phyloP scores from a whole-genome alignment of 306 rosid species.

The Citrullus amarus region DNA sequence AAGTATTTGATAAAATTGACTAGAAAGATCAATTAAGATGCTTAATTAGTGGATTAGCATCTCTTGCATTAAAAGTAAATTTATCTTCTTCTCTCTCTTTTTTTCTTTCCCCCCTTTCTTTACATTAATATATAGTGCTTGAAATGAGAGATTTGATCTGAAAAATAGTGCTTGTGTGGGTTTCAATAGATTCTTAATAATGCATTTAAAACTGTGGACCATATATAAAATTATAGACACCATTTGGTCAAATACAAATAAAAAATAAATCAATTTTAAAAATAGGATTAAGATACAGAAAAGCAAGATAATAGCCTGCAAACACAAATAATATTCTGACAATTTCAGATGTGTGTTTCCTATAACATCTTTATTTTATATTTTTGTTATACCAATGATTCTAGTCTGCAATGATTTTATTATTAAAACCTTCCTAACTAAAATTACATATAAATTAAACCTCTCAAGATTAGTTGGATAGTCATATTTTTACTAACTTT shows the following conservation, averaged over 20 bases:
- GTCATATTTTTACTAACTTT: too few relatives aligned
- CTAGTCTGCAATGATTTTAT: not conserved
- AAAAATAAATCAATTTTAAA: not conserved
- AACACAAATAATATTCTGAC: not conserved
- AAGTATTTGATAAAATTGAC: not conserved
- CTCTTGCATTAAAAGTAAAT: not conserved
- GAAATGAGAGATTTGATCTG: not conserved
- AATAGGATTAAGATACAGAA: not conserved
- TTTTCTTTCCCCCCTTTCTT: not conserved
- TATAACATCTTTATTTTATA: not conserved
- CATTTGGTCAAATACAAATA: constrained; percentile 1
- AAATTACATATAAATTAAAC: not conserved
- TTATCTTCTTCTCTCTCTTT: not conserved
- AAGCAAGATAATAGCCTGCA: constrained; percentile 1
- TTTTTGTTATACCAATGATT: not conserved
- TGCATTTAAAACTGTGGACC: not conserved
- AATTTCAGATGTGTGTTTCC: not conserved
- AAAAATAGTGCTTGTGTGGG: not conserved
- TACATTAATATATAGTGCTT: not conserved
- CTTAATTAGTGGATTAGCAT: not conserved
- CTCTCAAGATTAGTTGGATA: too few relatives aligned
- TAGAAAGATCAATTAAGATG: not conserved
- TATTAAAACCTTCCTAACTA: not conserved
- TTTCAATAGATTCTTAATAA: constrained; percentile 6
- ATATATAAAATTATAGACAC: not conserved